Base-by-base conservation (phyloP, 2,329 filamentous ascomycete species). In the Samsoniella hepiali region DNA sequence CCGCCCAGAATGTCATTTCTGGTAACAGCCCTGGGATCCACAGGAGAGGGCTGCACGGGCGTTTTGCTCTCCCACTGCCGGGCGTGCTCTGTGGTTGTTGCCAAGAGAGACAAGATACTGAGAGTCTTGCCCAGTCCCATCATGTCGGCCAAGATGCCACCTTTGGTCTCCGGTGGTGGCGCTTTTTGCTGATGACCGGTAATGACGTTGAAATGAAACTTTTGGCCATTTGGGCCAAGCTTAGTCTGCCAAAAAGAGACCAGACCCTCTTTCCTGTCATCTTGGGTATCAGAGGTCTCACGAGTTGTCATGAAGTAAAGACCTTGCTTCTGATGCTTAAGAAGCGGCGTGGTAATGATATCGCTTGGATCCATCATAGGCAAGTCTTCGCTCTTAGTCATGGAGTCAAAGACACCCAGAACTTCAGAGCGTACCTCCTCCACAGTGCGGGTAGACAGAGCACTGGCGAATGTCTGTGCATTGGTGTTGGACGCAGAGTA, bases 81-180 rank as follows among this genome's bases (percentile, higher is more conserved):
- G 1, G 92, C 87, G 45, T 88, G 83, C 0, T 82, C 77, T 2
- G 88, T 75, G 0, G 91, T 91, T 36, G 83, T 83, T 1, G 88
- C 81, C 13, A 97, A 78, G 17, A 98, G 81, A 1, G 93, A 90
- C 1, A 98, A 79, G 22, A 97, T 89, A 71, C 91, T 96, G 58
- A 99, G 75, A 0, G 91, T 93, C 76, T 94, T 95, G 9, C 91
- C 91, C n/a, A 94, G 79, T 32, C 91, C 91, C 91, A 95, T 95
- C 87, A 93, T 91, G 72, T 94, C 91, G 15, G 90, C 91, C 27
- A 94, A 77, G 42, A 94, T 87, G 3, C 91, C 91, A 34, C 91
- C 91, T 10, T 87, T 79, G 1, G 88, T 86, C 68, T 92, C 85
- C 1, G 84, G 80, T 0, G 91, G 91, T 61, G 84, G 81, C 51